Conservation (phyloP, 768 basidiomycete species). For the Calvatia gigantea region DNA sequence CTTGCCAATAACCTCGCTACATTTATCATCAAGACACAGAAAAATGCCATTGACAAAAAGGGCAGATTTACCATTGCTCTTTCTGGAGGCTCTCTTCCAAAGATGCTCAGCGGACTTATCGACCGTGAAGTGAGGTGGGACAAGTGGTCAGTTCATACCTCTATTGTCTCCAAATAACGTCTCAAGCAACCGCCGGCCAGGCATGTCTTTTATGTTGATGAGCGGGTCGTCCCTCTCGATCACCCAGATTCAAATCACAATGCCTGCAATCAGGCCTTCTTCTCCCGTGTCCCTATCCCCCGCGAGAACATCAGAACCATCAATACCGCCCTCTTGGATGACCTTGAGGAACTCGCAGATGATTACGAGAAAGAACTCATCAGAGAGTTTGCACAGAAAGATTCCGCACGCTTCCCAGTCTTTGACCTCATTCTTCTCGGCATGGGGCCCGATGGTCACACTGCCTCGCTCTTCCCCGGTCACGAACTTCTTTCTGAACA, state of each 20-base stretch:
- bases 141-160: conserved; percentile 67
- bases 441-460: conserved; percentile 98
- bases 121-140: conserved; percentile 79
- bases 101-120: conserved; percentile 72
- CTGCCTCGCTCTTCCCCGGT: conserved; percentile 95
- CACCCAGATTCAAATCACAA: conserved; percentile 90
- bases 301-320: conserved; percentile 76
- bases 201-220: conserved; percentile 98
- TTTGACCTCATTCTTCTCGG: conserved; percentile 98
- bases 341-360: conserved; percentile 79
- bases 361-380: conserved; percentile 85
- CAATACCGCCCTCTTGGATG: conserved; percentile 60
- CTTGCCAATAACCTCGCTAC: conserved; percentile 69
- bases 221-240: conserved; percentile 91
- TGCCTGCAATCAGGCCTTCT: conserved; percentile 70
- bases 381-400: conserved; percentile 85
- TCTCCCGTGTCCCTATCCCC: conserved; percentile 81
- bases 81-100: conserved; percentile 90
- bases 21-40: conserved; percentile 86
- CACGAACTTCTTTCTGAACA: conserved; percentile 80
- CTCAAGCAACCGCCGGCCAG: conserved; percentile 36
- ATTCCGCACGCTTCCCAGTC: conserved; percentile 93
- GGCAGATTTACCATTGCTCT: conserved; percentile 90
- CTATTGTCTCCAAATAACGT: not conserved
- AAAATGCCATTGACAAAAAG: conserved; percentile 84